Percentiles rank a stretch among this genome's conserved stretches.
These are phyloP conservation scores for Neurospora terricola DNA, from an alignment of 495 filamentous ascomycete species.

Conservation along the genomic window DNA sequence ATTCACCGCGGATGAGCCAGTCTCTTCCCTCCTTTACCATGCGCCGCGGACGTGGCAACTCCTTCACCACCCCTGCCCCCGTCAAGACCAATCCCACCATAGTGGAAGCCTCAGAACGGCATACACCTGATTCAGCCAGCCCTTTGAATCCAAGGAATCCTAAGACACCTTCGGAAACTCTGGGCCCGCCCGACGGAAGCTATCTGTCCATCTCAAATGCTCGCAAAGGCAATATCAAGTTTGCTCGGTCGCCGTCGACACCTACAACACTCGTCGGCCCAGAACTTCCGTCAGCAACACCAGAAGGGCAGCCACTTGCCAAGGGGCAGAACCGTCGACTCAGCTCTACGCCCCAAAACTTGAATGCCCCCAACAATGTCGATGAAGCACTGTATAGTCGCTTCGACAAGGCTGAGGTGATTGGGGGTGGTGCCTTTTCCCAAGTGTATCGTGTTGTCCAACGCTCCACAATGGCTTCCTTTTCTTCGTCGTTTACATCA, in stretches of 20 bases:
- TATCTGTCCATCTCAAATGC: conserved; percentile 60
- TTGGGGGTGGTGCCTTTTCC: conserved; percentile 88
- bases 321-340: conserved; percentile 20
- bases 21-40: conserved; percentile 11
- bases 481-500: conserved; percentile 15
- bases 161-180: conserved; percentile 65
- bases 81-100: conserved; percentile 4
- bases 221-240: conserved; percentile 24
- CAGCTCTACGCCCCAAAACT: conserved; percentile 43
- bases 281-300: neutral
- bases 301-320: neutral
- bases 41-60: conserved; percentile 4
- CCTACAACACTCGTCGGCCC: conserved; percentile 47
- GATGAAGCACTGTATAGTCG: conserved; percentile 57
- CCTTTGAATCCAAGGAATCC: conserved; percentile 48
- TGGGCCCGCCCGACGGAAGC: conserved; percentile 73
- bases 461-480: conserved; percentile 14
- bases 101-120: conserved; percentile 6
- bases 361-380: conserved; percentile 51
- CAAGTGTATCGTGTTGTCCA: conserved; percentile 71
- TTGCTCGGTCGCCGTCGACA: conserved; percentile 52
- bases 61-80: conserved; percentile 11
- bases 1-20: conserved; percentile 9
- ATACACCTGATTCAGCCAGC: conserved; percentile 36
- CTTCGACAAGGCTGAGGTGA: conserved; percentile 65